Conservation (phyloP, 1,139 yeast genomes). For the Zygoascus meyerae region DNA sequence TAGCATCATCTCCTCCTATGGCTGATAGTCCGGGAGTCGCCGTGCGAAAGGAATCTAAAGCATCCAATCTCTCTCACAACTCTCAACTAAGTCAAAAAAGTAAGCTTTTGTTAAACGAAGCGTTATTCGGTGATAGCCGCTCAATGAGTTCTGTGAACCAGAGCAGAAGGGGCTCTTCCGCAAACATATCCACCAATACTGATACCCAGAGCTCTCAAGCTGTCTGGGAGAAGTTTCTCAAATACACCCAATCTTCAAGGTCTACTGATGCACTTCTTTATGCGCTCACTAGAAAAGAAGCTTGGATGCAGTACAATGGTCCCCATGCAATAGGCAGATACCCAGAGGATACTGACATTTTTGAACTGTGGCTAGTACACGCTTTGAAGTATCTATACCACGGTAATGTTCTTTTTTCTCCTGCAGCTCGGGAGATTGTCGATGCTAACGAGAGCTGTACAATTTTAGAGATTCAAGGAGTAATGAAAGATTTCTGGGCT, state of each 20-base stretch:
- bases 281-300: slow-evolving; percentile 31
- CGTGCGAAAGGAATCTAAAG: slow-evolving; percentile 1
- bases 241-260: slow-evolving; percentile 26
- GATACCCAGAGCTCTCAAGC: slow-evolving; percentile 2
- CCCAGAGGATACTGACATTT: slow-evolving; percentile 18
- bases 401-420: slow-evolving; percentile 22
- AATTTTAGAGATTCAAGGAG: slow-evolving; percentile 32
- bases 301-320: slow-evolving; percentile 28
- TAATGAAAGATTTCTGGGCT: slow-evolving; percentile 34
- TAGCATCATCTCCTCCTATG: slow-evolving; percentile 3
- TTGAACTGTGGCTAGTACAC: slow-evolving; percentile 34
- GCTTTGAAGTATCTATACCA: slow-evolving; percentile 27
- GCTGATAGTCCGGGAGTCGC: not conserved
- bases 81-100: not conserved
- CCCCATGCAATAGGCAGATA: not conserved
- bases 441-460: slow-evolving; percentile 8
- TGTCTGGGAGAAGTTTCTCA: slow-evolving; percentile 24
- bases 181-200: slow-evolving; percentile 1
- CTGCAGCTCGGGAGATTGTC: slow-evolving; percentile 7
- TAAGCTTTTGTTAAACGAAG: not conserved
- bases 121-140: not conserved
- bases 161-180: slow-evolving; percentile 2
- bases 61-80: not conserved
- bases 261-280: slow-evolving; percentile 30
- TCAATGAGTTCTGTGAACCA: not conserved